Conservation (phyloP, 1,139 yeast species). For the Sugiyamaella xylanicola region DNA sequence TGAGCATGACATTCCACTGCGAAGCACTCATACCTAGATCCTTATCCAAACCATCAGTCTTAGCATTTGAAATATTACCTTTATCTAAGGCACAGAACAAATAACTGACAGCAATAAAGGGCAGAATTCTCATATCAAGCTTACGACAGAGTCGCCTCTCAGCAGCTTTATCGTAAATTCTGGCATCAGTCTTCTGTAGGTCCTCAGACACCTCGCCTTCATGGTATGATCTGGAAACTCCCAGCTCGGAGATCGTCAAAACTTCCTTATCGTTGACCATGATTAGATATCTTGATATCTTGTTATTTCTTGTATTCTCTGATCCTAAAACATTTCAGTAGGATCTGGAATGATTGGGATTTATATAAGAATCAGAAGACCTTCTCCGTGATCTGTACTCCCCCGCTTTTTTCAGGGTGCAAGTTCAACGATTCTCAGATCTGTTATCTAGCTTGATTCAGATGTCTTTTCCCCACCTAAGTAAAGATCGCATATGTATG, state of each 20-base stretch:
- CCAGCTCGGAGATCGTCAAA: slow-evolving; percentile 11
- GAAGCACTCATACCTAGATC: slow-evolving; percentile 50
- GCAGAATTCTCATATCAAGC: slow-evolving; percentile 46
- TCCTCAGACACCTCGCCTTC: slow-evolving; percentile 19
- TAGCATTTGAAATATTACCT: slow-evolving; percentile 52
- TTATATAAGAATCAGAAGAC: slow-evolving; percentile 4
- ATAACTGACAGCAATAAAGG: slow-evolving; percentile 46
- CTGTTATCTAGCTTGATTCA: slow-evolving; percentile 6
- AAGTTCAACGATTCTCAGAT: neutral
- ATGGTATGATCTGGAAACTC: slow-evolving; percentile 4
- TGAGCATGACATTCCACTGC: slow-evolving; percentile 35
- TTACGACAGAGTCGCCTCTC: slow-evolving; percentile 37
- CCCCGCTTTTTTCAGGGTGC: slow-evolving; percentile 5
- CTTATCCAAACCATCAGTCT: slow-evolving; percentile 53
- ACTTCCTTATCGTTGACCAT: slow-evolving; percentile 8
- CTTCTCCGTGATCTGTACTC: slow-evolving; percentile 2
- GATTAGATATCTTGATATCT: neutral
- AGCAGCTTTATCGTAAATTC: slow-evolving; percentile 30
- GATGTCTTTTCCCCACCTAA: neutral
- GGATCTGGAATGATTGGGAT: neutral
- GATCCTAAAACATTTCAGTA: neutral
- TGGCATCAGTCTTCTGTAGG: slow-evolving; percentile 25
- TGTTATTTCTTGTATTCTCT: neutral
- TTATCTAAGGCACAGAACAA: slow-evolving; percentile 45
- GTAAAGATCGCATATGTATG: neutral